These are phyloP conservation scores for Apiotrichum akiyoshidainum DNA, from an alignment of 1,284 basidiomycete species.

Conservation along the genomic window DNA sequence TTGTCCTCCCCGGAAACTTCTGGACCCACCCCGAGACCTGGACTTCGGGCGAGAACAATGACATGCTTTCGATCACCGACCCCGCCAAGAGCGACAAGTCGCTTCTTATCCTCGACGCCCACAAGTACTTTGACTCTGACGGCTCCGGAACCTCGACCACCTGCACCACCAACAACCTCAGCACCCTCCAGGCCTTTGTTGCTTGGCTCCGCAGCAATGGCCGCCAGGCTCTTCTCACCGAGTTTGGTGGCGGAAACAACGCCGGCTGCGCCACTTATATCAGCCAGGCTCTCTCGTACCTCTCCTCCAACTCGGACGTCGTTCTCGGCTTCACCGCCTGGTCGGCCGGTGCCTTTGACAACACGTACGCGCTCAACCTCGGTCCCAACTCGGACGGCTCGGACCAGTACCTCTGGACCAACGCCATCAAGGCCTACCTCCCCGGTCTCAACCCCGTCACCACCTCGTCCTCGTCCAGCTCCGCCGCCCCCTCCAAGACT, in stretches of 20 bases:
- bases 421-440: constrained; percentile 37
- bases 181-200: constrained; percentile 54
- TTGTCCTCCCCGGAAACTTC: constrained; percentile 44
- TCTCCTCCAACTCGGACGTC: constrained; percentile 54
- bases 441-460: constrained; percentile 21
- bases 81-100: constrained; percentile 55
- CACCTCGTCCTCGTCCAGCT: background rate
- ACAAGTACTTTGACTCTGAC: constrained; percentile 63
- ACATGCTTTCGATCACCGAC: constrained; percentile 57
- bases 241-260: constrained; percentile 60
- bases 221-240: constrained; percentile 59
- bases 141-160: constrained; percentile 58
- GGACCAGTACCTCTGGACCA: constrained; percentile 33
- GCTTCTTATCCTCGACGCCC: constrained; percentile 60
- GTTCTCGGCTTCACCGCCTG: constrained; percentile 57
- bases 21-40: constrained; percentile 37
- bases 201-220: constrained; percentile 56
- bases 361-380: constrained; percentile 33
- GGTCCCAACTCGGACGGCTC: constrained; percentile 26
- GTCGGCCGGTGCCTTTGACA: constrained; percentile 45
- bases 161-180: constrained; percentile 55
- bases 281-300: constrained; percentile 53
- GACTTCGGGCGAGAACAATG: constrained; percentile 44
- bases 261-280: constrained; percentile 38
- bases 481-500: background rate